Base-by-base conservation (phyloP, 805 yeast genomes). In the Wickerhamomyces bisporus region DNA sequence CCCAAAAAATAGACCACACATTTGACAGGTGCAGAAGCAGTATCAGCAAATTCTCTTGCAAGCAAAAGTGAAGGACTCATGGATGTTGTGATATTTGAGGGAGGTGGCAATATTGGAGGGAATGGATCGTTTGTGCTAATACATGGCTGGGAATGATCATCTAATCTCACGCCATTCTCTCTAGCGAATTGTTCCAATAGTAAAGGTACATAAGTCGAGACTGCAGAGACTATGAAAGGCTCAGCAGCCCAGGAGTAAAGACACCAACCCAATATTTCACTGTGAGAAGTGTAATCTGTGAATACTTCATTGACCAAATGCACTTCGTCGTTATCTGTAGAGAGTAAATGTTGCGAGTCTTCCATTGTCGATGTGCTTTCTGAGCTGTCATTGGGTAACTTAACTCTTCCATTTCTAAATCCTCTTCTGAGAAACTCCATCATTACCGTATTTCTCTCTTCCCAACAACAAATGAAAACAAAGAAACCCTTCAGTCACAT, bases 201-300 rank as follows among this genome's bases (percentile, higher is more conserved):
- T 14, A 85, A 59, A 0, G 93, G 93, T 6, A 84, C 81, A 55
- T 81, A 85, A 0, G 91, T 82, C 0, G 89, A 81, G 6, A 85
- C 81, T 2, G 83, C 88, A 28, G 86, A 77, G 7, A 84, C 93
- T 4, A 82, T 71, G 52, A 83, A 85, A 0, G 93, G 93, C 55
- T 84, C 94, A 16, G 85, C 76, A 1, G 89, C 88, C 72, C 84
- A 79, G 3, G 81, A 66, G 46, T 77, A 80, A 6, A 79, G 62
- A 52, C 78, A 77, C 89, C 89, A 76, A 4, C 89, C 91, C 26
- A 66, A 47, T 3, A 80, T 65, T 45, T 75, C 79, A 26, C 59
- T 50, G 21, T 57, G 50, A 5, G 70, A 58, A 0, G 75, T 66
- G 30, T 42, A 42, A n/a, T n/a, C n/a, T n/a, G n/a, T n/a, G n/a